Evolutionary conservation across 805 yeast genomes (phyloP), one percentile per base, ranked within the genome.

Genomic region (Zygoascus biomembranicola): DNA sequence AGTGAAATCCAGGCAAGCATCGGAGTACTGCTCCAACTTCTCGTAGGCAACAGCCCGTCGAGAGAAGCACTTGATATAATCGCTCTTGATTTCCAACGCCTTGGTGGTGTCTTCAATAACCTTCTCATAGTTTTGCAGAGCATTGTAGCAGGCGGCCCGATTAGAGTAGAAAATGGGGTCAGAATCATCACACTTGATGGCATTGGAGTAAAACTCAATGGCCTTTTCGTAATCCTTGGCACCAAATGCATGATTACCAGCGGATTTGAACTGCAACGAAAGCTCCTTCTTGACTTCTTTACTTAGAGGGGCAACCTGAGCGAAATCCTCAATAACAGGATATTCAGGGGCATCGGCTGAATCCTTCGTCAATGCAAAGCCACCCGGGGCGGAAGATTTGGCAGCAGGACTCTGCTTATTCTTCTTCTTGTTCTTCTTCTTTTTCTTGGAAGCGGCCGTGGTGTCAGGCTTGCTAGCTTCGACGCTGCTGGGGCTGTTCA

Each of bases 31-130:
- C 62, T 81, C 95, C 57, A 89, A 70, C 59, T 81, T 79, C 73
- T 94, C 99, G 68, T 85, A 85, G 32, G 97, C 95, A 60, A 84
- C 81, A 35, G 97, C 97, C 71, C 99, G 85, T 73, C 99, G 88
- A 64, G 88, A 74, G 58, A 90, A 76, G 70, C 97, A 94, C 74
- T 94, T 94, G 64, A 87, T 75, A 73, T 94, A 92, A 67, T 86
- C 92, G 11, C 96, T 96, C 68, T 89, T 86, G 63, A 92, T 73
- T 63, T 82, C 78, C 63, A 94, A 77, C 31, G 98, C 99, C 57
- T 77, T 79, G 19, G 96, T 81, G 54, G 97, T 86, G 69, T 90
- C 97, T 61, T 82, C 87, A 58, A 94, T 78, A 47, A 90, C 96
- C 67, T 89, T 84, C 62, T 87, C 89, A 67, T 81, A 82, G 57